Evolutionary conservation across 2,329 filamentous ascomycete species (phyloP), one percentile per base, ranked within the genome.

Genomic region (Metarhizium robertsii): DNA sequence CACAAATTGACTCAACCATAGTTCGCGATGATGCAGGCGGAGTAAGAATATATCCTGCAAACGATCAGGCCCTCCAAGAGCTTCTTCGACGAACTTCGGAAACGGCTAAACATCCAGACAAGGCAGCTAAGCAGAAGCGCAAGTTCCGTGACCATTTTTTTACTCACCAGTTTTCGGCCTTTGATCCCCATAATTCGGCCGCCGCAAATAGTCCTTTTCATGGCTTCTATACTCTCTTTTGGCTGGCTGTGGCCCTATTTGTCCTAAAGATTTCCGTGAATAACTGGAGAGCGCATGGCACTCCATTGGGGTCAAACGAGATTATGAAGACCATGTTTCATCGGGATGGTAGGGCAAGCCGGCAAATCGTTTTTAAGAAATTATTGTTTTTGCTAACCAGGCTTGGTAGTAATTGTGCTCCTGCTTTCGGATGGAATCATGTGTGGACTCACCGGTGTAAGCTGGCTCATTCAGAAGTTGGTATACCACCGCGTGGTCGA

Each of bases 191-290:
- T 60, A 91, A 90, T 64, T 76, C 79, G 5, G 72, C 73, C 1
- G 80, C 81, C 2, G 78, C 80, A 3, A 83, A 85, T 50, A 89
- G 84, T 46, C 84, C 85, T 0, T 92, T 91, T 62, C 83, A 87
- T 65, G 88, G 88, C 34, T 92, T 92, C 72, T 91, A 88, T 64
- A 88, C 85, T 0, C 73, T 92, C 0, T 90, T 90, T 67, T 92
- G 88, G 87, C 78, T 90, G 50, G 78, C 79, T 8, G 83, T 90
- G 59, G 78, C 79, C 6, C 67, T 91, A 47, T 78, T 87, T 61
- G 79, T 90, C 56, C 64, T 87, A 38, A 84, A 84, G 65, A 83
- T 88, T 50, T 85, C 79, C 0, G 80, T 81, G 36, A 76, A 81
- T 45, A 92, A 91, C 64, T 90, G 83, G 77, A 77, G 77, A 58